Evolutionary conservation across 177 flowering plant genomes (phyloP), one percentile per base, ranked within the genome.

Genomic region (Vitis hybrid): DNA sequence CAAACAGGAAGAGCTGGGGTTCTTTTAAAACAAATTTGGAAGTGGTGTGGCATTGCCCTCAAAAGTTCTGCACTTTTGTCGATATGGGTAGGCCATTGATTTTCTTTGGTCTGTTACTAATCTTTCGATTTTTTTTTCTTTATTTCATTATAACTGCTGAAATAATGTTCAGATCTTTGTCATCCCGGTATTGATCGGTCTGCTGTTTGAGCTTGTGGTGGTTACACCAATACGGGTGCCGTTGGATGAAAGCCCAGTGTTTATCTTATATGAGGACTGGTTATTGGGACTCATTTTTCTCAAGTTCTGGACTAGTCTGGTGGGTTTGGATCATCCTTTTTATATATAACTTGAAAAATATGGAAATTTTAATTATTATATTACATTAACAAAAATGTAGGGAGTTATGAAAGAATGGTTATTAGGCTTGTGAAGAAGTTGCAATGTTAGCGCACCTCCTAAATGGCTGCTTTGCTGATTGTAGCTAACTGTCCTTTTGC

Each of bases 221-320:
- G 90, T 96, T 74, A 98, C 91, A 34, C 99, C 99, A 11, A 89
- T 96, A 92, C 78, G 99, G 67, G 99, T 94, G 14, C 97, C 98
- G 34, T 86, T 91, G 61, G 92, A 96, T 79, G 98, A 96, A 78
- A 96, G 99, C 78, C 99, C 99, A 39, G 97, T 94, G 75, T 96
- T 96, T 77, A 96, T 94, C 63, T 71, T 96, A 52, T 94, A 96
- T 79, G 98, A 94, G 79, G 99, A 96, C 68, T 96, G 99, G 99
- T 98, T 97, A 58, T 68, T 96, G 63, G 99, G 99, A 29, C 91
- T 96, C 7, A 84, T 94, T 63, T 96, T 96, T 78, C 92, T 96
- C 6, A 92, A 96, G 87, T 90, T 92, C 71, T 96, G 99, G 99
- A 96, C 97, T 29, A 84, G 95, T 79, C 73, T 96, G 95, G 99